Conservation (phyloP, 169 alveolate species). For the Plasmodium malariae region DNA sequence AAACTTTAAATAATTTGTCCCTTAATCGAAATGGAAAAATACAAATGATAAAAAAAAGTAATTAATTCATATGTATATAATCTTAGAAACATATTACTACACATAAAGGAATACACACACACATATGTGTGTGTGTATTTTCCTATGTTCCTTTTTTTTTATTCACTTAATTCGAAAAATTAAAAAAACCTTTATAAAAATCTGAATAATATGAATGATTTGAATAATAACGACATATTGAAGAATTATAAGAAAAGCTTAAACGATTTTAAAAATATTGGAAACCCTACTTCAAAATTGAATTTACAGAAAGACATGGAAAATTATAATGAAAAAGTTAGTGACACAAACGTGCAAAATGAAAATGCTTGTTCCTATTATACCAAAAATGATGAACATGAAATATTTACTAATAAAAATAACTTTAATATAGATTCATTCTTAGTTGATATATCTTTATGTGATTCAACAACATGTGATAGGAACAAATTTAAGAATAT, state of each 20-base stretch:
- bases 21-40: no score
- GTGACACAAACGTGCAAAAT: slow-evolving; percentile 1
- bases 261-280: slow-evolving; percentile 1
- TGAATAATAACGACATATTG: slow-evolving; percentile 2
- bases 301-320: slow-evolving; percentile 4
- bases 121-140: background rate
- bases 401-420: background rate
- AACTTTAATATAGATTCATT: slow-evolving; percentile 11
- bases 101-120: background rate
- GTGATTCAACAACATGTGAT: slow-evolving; percentile 4
- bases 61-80: no score
- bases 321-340: background rate
- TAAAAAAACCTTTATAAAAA: background rate
- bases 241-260: slow-evolving; percentile 22
- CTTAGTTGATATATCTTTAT: background rate
- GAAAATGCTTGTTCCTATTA: slow-evolving; percentile 4
- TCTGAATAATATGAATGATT: slow-evolving; percentile 7
- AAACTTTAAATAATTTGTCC: background rate
- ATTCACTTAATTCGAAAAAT: background rate
- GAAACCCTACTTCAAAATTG: slow-evolving; percentile 1
- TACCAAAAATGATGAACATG: background rate
- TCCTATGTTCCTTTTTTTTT: background rate
- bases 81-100: no score
- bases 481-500: slow-evolving; percentile 4
- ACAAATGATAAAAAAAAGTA: no score